Percentiles rank a stretch among this genome's conserved stretches.
Evolutionary conservation across 495 filamentous ascomycete genomes (phyloP).

Genomic region (Letharia columbiana): DNA sequence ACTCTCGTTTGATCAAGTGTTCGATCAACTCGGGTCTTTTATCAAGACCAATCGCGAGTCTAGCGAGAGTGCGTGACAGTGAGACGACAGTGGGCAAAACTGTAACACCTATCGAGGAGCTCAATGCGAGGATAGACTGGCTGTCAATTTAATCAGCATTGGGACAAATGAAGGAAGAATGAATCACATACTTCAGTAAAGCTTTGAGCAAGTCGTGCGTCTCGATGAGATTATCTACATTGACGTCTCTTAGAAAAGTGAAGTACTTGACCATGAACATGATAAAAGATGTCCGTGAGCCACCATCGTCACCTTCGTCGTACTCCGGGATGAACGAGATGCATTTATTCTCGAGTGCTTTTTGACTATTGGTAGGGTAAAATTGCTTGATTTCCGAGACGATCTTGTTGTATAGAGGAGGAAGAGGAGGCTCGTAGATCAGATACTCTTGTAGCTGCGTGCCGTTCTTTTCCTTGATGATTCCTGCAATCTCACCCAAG

Average conservation of each 20-base stretch:
- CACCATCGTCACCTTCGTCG: conserved; percentile 47
- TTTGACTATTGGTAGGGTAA: conserved; percentile 43
- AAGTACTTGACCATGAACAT: conserved; percentile 73
- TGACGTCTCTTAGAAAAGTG: conserved; percentile 66
- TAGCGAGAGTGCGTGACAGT: conserved; percentile 65
- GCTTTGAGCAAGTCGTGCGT: conserved; percentile 66
- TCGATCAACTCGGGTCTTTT: conserved; percentile 60
- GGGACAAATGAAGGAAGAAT: background rate
- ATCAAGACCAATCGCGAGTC: conserved; percentile 72
- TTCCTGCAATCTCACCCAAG: conserved; percentile 42
- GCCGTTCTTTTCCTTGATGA: conserved; percentile 49
- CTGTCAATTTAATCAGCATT: conserved; percentile 31
- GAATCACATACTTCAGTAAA: conserved; percentile 55
- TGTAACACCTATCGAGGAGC: conserved; percentile 64
- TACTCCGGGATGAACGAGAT: conserved; percentile 47
- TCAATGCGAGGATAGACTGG: conserved; percentile 71
- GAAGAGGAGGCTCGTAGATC: conserved; percentile 55
- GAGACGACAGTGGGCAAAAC: conserved; percentile 70
- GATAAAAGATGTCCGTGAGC: conserved; percentile 65
- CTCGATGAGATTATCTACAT: conserved; percentile 62
- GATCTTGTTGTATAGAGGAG: conserved; percentile 59
- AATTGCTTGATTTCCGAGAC: conserved; percentile 51
- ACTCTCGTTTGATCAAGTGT: conserved; percentile 43
- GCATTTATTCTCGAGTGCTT: conserved; percentile 51
- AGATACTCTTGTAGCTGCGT: conserved; percentile 48